phyloP scores from a whole-genome alignment of 768 basidiomycete species.

The Termitomyces sp. region DNA sequence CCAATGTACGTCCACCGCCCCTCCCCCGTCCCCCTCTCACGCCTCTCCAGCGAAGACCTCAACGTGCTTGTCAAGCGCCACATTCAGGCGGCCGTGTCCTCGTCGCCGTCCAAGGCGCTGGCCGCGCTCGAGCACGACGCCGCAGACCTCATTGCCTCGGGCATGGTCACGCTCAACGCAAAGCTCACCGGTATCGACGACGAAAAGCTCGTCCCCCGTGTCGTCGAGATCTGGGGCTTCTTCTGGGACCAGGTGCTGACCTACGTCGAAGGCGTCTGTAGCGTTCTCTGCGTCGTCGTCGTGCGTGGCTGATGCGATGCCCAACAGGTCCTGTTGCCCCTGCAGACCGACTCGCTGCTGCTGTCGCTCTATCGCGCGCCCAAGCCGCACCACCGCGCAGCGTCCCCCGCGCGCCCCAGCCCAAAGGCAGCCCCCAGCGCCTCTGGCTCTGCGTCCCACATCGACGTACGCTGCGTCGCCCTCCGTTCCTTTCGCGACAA shows the following conservation, averaged over 20 bases:
- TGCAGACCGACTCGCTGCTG: slow-evolving; percentile 44
- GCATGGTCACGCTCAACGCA: slow-evolving; percentile 90
- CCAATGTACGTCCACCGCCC: slow-evolving; percentile 58
- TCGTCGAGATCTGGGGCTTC: slow-evolving; percentile 89
- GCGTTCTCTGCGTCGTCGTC: not conserved
- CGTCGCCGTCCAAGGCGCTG: slow-evolving; percentile 70
- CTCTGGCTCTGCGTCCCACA: slow-evolving; percentile 47
- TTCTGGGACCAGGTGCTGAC: slow-evolving; percentile 89
- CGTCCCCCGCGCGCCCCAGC: slow-evolving; percentile 44
- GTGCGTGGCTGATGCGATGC: not conserved
- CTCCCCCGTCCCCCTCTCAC: not conserved
- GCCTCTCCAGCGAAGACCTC: slow-evolving; percentile 66
- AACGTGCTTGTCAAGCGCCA: slow-evolving; percentile 79
- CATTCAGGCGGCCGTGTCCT: slow-evolving; percentile 66
- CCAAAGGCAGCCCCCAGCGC: slow-evolving; percentile 22
- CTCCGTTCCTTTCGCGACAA: slow-evolving; percentile 76
- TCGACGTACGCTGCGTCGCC: slow-evolving; percentile 80
- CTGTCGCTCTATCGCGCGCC: slow-evolving; percentile 63
- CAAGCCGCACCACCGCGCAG: slow-evolving; percentile 41
- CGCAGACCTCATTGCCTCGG: slow-evolving; percentile 74
- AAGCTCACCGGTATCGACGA: slow-evolving; percentile 77
- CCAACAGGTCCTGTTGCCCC: slow-evolving; percentile 28
- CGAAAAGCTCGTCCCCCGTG: slow-evolving; percentile 64
- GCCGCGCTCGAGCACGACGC: slow-evolving; percentile 73
- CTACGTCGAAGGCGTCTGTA: slow-evolving; percentile 79